A percentile compares a stretch with the other conserved stretches of the same genome.
Conservation (phyloP, 192 early-diverging fungal species). For the Podochytrium sp. region DNA sequence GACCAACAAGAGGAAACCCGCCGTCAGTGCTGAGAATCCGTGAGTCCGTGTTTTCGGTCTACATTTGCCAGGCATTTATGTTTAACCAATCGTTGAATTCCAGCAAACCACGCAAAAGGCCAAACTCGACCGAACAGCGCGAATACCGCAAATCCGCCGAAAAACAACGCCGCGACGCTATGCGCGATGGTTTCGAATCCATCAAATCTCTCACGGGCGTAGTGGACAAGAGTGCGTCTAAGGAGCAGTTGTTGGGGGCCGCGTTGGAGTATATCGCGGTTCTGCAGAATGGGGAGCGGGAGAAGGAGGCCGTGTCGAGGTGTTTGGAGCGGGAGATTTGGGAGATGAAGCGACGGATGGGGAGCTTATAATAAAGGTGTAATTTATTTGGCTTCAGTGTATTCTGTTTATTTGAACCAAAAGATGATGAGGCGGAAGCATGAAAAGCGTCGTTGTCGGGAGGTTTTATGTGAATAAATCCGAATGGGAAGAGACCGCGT, state of each 20-base stretch:
- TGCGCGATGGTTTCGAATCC: background rate
- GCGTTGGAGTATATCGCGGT: background rate
- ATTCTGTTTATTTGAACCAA: too few species aligned
- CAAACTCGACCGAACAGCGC: too few species aligned
- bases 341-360: background rate
- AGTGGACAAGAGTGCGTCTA: background rate
- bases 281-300: background rate
- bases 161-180: slow-evolving; percentile 4
- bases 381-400: background rate
- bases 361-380: background rate
- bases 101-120: too few species aligned
- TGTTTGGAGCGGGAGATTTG: slow-evolving; percentile 1
- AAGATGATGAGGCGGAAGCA: too few species aligned
- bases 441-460: too few species aligned
- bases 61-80: too few species aligned
- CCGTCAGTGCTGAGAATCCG: too few species aligned
- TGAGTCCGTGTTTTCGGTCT: too few species aligned
- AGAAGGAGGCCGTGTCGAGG: background rate
- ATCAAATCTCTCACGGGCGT: background rate
- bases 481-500: too few species aligned
- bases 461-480: too few species aligned
- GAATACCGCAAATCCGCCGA: slow-evolving; percentile 30
- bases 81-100: too few species aligned
- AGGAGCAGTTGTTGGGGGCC: background rate
- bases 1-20: too few species aligned